These are phyloP conservation scores for Fusarium sp. DNA, from an alignment of 2,329 filamentous ascomycete genomes.

Conservation along the genomic window DNA sequence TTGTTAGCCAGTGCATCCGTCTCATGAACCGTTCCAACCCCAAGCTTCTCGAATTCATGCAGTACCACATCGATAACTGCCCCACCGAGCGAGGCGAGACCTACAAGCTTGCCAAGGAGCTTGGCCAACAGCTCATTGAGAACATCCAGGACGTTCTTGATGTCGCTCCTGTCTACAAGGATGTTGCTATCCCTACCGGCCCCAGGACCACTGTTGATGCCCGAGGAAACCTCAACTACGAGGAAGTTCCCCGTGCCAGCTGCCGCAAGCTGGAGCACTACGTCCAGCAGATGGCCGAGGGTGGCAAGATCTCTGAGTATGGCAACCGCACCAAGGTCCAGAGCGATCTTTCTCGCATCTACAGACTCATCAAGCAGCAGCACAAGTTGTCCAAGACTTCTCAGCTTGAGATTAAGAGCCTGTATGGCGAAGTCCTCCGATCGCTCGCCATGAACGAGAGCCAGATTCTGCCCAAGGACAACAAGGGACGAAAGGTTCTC, in stretches of 20 bases:
- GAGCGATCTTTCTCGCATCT: constrained; percentile 92
- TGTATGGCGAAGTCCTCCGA: constrained; percentile 94
- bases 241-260: constrained; percentile 86
- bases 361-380: constrained; percentile 98
- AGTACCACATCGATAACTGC: constrained; percentile 99
- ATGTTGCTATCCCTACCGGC: constrained; percentile 91
- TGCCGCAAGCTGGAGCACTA: constrained; percentile 98
- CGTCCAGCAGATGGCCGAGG: constrained; percentile 97
- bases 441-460: constrained; percentile 98
- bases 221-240: constrained; percentile 91
- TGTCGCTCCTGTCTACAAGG: constrained; percentile 91
- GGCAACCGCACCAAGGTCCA: constrained; percentile 98
- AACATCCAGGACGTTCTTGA: constrained; percentile 95
- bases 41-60: constrained; percentile 97
- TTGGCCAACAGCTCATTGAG: constrained; percentile 92
- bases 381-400: constrained; percentile 97
- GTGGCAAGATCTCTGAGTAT: constrained; percentile 98
- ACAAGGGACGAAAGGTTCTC: constrained; percentile 70
- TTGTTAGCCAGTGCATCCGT: constrained; percentile 97
- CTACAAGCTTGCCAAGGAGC: constrained; percentile 95
- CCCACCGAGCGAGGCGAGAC: constrained; percentile 97
- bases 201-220: constrained; percentile 93
- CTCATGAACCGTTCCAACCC: constrained; percentile 99
- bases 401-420: constrained; percentile 93
- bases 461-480: constrained; percentile 93